Percentiles rank a stretch among this genome's conserved stretches.
phyloP scores from a whole-genome alignment of 2,329 filamentous ascomycete genomes.

The Boeremia lycopersici region DNA sequence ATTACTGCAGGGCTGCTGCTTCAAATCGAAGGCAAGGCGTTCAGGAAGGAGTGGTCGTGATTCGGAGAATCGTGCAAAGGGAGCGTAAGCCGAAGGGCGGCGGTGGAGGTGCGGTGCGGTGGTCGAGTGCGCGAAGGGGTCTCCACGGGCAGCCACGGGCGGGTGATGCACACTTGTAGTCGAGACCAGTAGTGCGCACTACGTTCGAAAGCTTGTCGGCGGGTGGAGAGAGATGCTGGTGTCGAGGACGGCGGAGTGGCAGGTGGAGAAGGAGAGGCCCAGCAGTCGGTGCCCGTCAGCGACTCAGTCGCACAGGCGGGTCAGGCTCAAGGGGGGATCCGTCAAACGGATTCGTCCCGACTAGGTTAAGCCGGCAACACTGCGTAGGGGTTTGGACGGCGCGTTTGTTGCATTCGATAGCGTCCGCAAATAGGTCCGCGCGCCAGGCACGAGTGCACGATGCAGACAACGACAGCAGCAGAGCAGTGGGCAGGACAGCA shows the following conservation, averaged over 20 bases:
- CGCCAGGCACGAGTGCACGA: slow-evolving; percentile 6
- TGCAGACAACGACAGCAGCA: not conserved
- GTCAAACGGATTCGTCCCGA: slow-evolving; percentile 5
- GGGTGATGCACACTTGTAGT: slow-evolving; percentile 41
- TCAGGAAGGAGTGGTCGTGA: slow-evolving; percentile 42
- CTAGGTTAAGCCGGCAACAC: not conserved
- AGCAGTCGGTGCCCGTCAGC: slow-evolving; percentile 8
- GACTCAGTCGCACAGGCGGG: slow-evolving; percentile 16
- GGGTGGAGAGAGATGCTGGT: slow-evolving; percentile 25
- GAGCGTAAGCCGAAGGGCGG: slow-evolving; percentile 40
- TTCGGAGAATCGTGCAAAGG: slow-evolving; percentile 44
- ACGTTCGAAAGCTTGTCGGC: slow-evolving; percentile 47
- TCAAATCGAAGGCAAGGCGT: slow-evolving; percentile 23
- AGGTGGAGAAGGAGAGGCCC: slow-evolving; percentile 14
- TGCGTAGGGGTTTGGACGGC: slow-evolving; percentile 4
- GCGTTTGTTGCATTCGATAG: slow-evolving; percentile 19
- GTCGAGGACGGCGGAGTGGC: slow-evolving; percentile 9
- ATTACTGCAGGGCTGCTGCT: slow-evolving; percentile 23
- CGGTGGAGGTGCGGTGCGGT: slow-evolving; percentile 9
- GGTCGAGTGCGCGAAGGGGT: slow-evolving; percentile 7
- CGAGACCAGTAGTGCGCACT: slow-evolving; percentile 27
- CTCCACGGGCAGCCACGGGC: slow-evolving; percentile 40
- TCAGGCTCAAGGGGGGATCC: slow-evolving; percentile 16
- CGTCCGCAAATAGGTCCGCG: slow-evolving; percentile 9
- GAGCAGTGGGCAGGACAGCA: not conserved